phyloP scores from a whole-genome alignment of 805 yeast genomes.

The Saccharomycopsis javanensis region DNA sequence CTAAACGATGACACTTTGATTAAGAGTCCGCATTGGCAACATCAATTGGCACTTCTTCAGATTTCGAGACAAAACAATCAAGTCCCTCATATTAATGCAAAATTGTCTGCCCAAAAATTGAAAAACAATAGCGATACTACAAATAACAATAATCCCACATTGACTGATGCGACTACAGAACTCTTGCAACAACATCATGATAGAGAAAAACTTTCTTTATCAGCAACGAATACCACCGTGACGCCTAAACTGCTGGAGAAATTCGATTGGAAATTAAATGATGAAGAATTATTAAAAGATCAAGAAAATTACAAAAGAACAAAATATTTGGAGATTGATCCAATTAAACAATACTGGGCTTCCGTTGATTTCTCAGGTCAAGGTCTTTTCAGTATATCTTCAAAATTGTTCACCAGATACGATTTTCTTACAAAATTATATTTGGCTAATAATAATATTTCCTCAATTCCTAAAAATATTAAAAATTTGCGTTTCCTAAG shows the following conservation, averaged over 20 bases:
- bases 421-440: constrained; percentile 78
- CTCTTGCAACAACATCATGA: constrained; percentile 28
- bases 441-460: constrained; percentile 75
- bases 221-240: constrained; percentile 21
- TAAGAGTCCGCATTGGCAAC: constrained; percentile 57
- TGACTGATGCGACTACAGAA: constrained; percentile 34
- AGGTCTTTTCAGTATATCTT: constrained; percentile 60
- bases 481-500: constrained; percentile 61
- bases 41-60: constrained; percentile 64
- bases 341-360: constrained; percentile 79
- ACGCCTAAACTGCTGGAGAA: constrained; percentile 14
- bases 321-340: constrained; percentile 22
- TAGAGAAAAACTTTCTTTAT: constrained; percentile 6
- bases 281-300: constrained; percentile 58
- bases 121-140: constrained; percentile 30
- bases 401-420: constrained; percentile 61
- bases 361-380: constrained; percentile 89
- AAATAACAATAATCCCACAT: constrained; percentile 22
- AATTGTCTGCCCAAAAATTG: constrained; percentile 67
- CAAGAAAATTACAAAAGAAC: constrained; percentile 34
- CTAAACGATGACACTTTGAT: constrained; percentile 27
- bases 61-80: constrained; percentile 53
- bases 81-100: constrained; percentile 72
- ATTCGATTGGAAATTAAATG: constrained; percentile 30
- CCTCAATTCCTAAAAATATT: constrained; percentile 56